phyloP scores from a whole-genome alignment of 805 yeast species.

The Candida pseudoglaebosa region DNA sequence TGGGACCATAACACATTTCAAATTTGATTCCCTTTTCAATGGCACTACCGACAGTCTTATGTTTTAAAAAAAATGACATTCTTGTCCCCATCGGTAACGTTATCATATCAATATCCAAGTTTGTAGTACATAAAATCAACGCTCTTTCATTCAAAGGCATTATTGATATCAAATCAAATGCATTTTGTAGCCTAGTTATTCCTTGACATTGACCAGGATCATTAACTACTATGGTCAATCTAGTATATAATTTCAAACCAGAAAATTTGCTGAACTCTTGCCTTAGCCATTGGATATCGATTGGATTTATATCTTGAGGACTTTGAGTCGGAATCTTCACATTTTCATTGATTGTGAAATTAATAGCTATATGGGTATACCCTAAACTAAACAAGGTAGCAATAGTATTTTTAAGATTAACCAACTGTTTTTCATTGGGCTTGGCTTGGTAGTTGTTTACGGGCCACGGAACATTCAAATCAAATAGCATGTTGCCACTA shows the following conservation, averaged over 20 bases:
- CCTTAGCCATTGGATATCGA: conserved; percentile 19
- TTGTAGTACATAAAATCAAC: conserved; percentile 66
- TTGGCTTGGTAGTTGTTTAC: conserved; percentile 41
- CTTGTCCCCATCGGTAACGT: conserved; percentile 64
- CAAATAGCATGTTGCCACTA: conserved; percentile 33
- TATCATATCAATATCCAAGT: conserved; percentile 76
- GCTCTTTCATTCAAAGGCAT: conserved; percentile 79
- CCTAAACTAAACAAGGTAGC: conserved; percentile 57
- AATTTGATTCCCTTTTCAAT: conserved; percentile 76
- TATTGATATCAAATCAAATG: conserved; percentile 78
- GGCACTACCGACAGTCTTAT: conserved; percentile 81
- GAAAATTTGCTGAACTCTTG: conserved; percentile 22
- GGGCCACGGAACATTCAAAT: conserved; percentile 76
- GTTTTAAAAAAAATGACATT: conserved; percentile 74
- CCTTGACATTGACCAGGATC: conserved; percentile 77
- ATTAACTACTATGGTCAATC: conserved; percentile 72
- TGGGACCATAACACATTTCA: conserved; percentile 67
- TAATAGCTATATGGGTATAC: conserved; percentile 74
- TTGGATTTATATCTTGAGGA: conserved; percentile 43
- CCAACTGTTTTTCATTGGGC: conserved; percentile 41
- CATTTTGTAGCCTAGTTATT: conserved; percentile 41
- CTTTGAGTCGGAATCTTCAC: conserved; percentile 49
- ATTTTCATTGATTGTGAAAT: conserved; percentile 51
- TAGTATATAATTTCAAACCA: conserved; percentile 46
- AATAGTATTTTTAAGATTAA: conserved; percentile 45